Percentiles rank a stretch among this genome's conserved stretches.
phyloP scores from a whole-genome alignment of 257 asterid species.

The Orobanche coerulescens region DNA sequence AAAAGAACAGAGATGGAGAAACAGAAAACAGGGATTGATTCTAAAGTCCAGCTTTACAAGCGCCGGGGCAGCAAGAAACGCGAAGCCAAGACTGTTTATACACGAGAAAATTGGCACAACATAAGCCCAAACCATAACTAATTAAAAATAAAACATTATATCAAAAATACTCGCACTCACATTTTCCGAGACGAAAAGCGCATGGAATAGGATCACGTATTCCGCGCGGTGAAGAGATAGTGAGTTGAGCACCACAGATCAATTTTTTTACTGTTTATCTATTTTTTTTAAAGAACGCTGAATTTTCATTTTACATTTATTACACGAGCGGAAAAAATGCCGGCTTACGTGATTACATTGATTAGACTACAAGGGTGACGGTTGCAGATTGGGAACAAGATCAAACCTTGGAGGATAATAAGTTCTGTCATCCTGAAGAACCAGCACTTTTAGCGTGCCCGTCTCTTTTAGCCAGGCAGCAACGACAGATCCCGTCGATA shows the following conservation, averaged over 20 bases:
- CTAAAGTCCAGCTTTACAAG: too few relatives aligned
- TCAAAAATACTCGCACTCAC: not conserved
- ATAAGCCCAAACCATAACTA: not conserved
- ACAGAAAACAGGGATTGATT: too few relatives aligned
- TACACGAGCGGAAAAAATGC: slow-evolving; percentile 19
- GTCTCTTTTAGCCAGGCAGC: slow-evolving; percentile 86
- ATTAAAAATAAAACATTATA: not conserved
- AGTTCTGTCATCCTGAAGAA: slow-evolving; percentile 62
- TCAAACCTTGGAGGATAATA: slow-evolving; percentile 28
- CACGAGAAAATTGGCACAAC: not conserved
- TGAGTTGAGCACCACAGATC: not conserved
- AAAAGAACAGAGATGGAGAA: too few relatives aligned
- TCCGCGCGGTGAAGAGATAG: not conserved
- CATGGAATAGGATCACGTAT: not conserved
- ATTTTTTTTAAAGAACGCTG: not conserved
- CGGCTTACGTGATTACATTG: slow-evolving; percentile 6
- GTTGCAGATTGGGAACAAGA: slow-evolving; percentile 34
- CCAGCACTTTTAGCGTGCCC: slow-evolving; percentile 65
- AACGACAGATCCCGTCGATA: slow-evolving; percentile 65
- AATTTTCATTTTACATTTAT: slow-evolving; percentile 21
- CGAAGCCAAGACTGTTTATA: not conserved
- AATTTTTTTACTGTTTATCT: not conserved
- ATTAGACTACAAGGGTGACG: slow-evolving; percentile 38
- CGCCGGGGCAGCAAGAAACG: too few relatives aligned
- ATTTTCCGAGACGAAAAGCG: not conserved